A percentile compares a stretch with the other conserved stretches of the same genome.
Conservation (phyloP, 768 basidiomycete genomes). For the Myochromella boudieri region DNA sequence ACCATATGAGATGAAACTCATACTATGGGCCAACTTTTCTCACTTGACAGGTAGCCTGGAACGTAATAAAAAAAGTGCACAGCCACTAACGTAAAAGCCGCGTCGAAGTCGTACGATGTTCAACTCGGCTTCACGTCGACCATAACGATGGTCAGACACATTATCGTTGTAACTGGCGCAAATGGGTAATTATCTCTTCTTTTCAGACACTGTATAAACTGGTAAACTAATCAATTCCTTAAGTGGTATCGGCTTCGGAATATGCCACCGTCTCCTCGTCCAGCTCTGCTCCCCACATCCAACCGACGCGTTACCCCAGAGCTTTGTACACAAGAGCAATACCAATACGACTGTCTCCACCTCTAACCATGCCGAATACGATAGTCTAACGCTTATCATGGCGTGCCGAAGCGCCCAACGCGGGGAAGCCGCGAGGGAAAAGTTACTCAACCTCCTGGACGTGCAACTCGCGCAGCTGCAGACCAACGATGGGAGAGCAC, state of each 20-base stretch:
- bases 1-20: too few relatives aligned
- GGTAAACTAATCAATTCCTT: not conserved
- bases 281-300: constrained; percentile 57
- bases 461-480: constrained; percentile 43
- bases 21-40: too few relatives aligned
- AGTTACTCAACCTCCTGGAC: constrained; percentile 56
- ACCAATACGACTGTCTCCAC: constrained; percentile 10
- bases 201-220: not conserved
- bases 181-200: constrained; percentile 49
- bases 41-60: too few relatives aligned
- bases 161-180: constrained; percentile 70
- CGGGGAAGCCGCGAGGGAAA: constrained; percentile 59
- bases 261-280: constrained; percentile 74
- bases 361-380: constrained; percentile 24
- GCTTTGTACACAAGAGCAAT: constrained; percentile 43
- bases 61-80: too few relatives aligned
- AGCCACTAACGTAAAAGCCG: too few relatives aligned
- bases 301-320: constrained; percentile 50
- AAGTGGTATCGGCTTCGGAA: constrained; percentile 84
- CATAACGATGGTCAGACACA: constrained; percentile 37
- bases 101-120: constrained; percentile 17
- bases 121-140: constrained; percentile 5
- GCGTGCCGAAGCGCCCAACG: constrained; percentile 71
- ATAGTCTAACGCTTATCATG: constrained; percentile 72
- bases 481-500: constrained; percentile 52